A percentile compares a stretch with the other conserved stretches of the same genome.
phyloP scores from a whole-genome alignment of 345 rosid genomes.

The Atalantia buxifolia region DNA sequence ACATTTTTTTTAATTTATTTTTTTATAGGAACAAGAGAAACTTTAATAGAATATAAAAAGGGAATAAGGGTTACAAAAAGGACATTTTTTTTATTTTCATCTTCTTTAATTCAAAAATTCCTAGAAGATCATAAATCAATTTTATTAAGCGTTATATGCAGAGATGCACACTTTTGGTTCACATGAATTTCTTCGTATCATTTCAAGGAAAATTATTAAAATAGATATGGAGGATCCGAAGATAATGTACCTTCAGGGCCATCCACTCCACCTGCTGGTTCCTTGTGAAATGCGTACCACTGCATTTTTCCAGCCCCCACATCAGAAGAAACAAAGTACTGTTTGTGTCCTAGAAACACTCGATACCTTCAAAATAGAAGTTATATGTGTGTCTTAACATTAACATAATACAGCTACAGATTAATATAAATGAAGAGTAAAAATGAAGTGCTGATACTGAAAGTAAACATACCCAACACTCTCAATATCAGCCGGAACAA shows the following conservation, averaged over 20 bases:
- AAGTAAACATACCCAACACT: constrained; percentile 70
- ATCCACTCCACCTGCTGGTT: constrained; percentile 78
- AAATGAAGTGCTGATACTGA: constrained; percentile 2
- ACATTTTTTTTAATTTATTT: no score
- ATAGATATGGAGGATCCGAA: constrained; percentile 8
- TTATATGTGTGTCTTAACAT: not conserved
- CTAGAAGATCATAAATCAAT: not conserved
- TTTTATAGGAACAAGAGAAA: no score
- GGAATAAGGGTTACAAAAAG: no score
- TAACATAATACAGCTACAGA: not conserved
- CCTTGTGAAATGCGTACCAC: constrained; percentile 94
- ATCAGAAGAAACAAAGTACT: constrained; percentile 93
- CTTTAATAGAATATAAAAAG: no score
- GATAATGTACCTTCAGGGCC: constrained; percentile 46
- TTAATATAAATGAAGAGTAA: not conserved
- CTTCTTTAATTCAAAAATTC: not conserved
- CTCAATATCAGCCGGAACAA: constrained; percentile 85
- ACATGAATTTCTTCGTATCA: not conserved
- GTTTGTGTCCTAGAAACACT: constrained; percentile 92
- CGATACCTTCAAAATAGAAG: constrained; percentile 55
- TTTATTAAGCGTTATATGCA: not conserved
- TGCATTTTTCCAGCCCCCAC: constrained; percentile 99
- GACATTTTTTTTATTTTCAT: not conserved
- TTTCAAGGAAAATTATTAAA: not conserved
- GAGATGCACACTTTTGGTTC: not conserved